Evolutionary conservation across 1,139 yeast genomes (phyloP).

Genomic region (Lodderomyces jiufengensis): DNA sequence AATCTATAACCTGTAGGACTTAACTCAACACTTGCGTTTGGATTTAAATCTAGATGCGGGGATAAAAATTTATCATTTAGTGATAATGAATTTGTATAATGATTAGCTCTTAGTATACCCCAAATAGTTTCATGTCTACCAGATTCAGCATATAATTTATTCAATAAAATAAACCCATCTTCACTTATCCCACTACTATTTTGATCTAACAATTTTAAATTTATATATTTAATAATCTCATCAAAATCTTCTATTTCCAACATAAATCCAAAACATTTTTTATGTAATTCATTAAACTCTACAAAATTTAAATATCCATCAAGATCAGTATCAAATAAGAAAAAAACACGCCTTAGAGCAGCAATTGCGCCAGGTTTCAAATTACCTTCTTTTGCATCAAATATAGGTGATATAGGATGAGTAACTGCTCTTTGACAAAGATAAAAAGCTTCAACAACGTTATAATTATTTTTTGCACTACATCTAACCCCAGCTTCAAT

Average conservation of each 20-base stretch:
- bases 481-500: constrained; percentile 88
- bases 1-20: constrained; percentile 93
- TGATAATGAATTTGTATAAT: constrained; percentile 88
- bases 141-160: constrained; percentile 77
- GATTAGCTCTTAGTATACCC: constrained; percentile 85
- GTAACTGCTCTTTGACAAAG: constrained; percentile 89
- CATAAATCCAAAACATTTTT: constrained; percentile 64
- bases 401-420: constrained; percentile 90
- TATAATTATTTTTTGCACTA: constrained; percentile 74
- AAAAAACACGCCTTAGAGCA: constrained; percentile 79
- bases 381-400: constrained; percentile 84
- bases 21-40: constrained; percentile 78
- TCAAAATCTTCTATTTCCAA: constrained; percentile 27
- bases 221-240: constrained; percentile 26
- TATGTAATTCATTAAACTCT: constrained; percentile 68
- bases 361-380: constrained; percentile 72
- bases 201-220: constrained; percentile 21
- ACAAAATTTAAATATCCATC: constrained; percentile 73
- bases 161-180: constrained; percentile 72
- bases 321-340: constrained; percentile 83
- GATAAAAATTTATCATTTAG: constrained; percentile 71
- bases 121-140: constrained; percentile 96
- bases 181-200: constrained; percentile 42
- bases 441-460: constrained; percentile 87
- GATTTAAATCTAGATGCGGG: constrained; percentile 77